phyloP scores from a whole-genome alignment of 208 protist species.

The Trypanosoma caninum region DNA sequence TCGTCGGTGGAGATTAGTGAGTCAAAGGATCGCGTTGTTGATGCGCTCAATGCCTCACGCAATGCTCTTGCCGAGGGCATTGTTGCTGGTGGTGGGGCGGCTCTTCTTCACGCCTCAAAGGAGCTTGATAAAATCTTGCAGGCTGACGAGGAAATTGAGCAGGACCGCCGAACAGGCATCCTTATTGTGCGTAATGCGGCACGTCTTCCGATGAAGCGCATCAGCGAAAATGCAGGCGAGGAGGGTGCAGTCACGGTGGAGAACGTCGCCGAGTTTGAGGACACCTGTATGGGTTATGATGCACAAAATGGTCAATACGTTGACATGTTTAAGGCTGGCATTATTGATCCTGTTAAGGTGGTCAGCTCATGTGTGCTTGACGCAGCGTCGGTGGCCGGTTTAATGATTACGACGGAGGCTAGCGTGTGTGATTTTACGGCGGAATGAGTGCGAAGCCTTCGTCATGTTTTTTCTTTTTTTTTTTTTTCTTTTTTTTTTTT shows the following conservation, averaged over 20 bases:
- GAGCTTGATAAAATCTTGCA: constrained; percentile 91
- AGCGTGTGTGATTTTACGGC: constrained; percentile 89
- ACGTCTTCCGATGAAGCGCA: constrained; percentile 91
- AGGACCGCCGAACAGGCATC: constrained; percentile 78
- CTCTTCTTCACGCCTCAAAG: constrained; percentile 95
- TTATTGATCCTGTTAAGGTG: constrained; percentile 99
- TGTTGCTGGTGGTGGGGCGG: constrained; percentile 97
- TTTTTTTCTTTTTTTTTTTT: neutral
- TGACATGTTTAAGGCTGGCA: constrained; percentile 98
- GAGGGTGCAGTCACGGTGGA: constrained; percentile 98
- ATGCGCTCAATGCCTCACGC: constrained; percentile 98
- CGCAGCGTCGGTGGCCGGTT: constrained; percentile 95
- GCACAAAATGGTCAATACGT: constrained; percentile 94
- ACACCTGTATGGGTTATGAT: constrained; percentile 94
- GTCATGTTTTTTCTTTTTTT: neutral
- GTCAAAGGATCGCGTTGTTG: constrained; percentile 98
- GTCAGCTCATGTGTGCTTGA: constrained; percentile 97
- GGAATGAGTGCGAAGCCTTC: neutral
- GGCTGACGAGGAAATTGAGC: constrained; percentile 73
- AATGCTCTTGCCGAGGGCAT: constrained; percentile 99
- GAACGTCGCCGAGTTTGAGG: constrained; percentile 92
- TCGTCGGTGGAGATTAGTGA: constrained; percentile 98
- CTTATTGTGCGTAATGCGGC: constrained; percentile 87
- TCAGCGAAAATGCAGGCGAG: constrained; percentile 97
- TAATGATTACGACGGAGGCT: constrained; percentile 99